A percentile compares a stretch with the other conserved stretches of the same genome.
Conservation (phyloP, 176 grass and related monocot species). For the Triticum aestivum region DNA sequence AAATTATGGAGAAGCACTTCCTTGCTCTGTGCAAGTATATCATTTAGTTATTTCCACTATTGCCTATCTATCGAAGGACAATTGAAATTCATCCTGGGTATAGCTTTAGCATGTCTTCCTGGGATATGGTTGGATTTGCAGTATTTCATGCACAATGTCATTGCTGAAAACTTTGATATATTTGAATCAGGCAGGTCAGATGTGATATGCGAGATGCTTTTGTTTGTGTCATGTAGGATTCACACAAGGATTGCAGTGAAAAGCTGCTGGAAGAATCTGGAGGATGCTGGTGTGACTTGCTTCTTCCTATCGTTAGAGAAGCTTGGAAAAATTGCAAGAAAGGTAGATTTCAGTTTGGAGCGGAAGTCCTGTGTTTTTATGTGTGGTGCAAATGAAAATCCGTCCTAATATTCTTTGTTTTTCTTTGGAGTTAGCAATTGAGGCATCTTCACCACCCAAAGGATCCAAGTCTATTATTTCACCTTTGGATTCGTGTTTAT, state of each 20-base stretch:
- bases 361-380: background rate
- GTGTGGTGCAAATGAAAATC: background rate
- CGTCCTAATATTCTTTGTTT: conserved; percentile 30
- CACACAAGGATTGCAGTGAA: conserved; percentile 60
- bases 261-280: conserved; percentile 68
- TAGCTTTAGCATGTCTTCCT: background rate
- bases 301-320: conserved; percentile 78
- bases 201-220: conserved; percentile 4
- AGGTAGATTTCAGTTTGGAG: conserved; percentile 50
- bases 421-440: conserved; percentile 77
- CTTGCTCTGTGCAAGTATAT: background rate
- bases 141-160: background rate
- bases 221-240: conserved; percentile 57
- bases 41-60: background rate
- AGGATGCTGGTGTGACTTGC: conserved; percentile 87
- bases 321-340: conserved; percentile 90
- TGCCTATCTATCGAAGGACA: background rate
- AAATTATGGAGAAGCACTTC: background rate
- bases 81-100: conserved; percentile 12
- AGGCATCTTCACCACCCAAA: conserved; percentile 87
- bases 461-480: conserved; percentile 78
- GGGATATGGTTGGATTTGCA: background rate
- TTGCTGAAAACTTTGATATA: conserved; percentile 7
- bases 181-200: conserved; percentile 17
- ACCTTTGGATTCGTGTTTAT: conserved; percentile 39